phyloP scores from a whole-genome alignment of 768 basidiomycete genomes.

The Boletus huronensis region DNA sequence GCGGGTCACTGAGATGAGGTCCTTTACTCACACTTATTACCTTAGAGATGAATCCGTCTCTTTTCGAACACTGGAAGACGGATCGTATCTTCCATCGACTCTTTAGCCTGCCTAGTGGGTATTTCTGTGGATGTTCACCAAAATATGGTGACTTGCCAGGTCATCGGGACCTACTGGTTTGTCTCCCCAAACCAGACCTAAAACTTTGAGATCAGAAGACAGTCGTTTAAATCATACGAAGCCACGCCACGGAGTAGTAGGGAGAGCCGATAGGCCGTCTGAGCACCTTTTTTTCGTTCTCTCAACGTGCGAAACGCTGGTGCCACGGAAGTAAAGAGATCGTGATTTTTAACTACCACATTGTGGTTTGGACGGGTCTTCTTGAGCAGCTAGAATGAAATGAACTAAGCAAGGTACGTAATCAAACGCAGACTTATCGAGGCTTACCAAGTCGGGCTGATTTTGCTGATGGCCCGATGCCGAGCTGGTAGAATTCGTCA shows the following conservation, averaged over 20 bases:
- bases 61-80: background rate
- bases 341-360: too few relatives aligned
- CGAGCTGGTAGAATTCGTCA: background rate
- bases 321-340: too few relatives aligned
- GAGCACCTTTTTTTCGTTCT: background rate
- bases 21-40: background rate
- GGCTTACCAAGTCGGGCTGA: background rate
- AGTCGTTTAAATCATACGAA: too few relatives aligned
- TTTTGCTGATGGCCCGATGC: background rate
- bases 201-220: too few relatives aligned
- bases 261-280: background rate
- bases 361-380: too few relatives aligned
- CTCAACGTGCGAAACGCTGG: too few relatives aligned
- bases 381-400: too few relatives aligned
- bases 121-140: background rate
- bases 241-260: background rate
- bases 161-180: background rate
- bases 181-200: too few relatives aligned
- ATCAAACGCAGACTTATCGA: background rate
- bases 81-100: background rate
- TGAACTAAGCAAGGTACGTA: background rate
- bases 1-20: background rate
- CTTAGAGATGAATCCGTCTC: background rate
- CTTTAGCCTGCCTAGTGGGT: background rate
- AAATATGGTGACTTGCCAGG: background rate